Evolutionary conservation across 208 protist genomes (phyloP), one percentile per base, ranked within the genome.

Genomic region (Crithidia brevicula): DNA sequence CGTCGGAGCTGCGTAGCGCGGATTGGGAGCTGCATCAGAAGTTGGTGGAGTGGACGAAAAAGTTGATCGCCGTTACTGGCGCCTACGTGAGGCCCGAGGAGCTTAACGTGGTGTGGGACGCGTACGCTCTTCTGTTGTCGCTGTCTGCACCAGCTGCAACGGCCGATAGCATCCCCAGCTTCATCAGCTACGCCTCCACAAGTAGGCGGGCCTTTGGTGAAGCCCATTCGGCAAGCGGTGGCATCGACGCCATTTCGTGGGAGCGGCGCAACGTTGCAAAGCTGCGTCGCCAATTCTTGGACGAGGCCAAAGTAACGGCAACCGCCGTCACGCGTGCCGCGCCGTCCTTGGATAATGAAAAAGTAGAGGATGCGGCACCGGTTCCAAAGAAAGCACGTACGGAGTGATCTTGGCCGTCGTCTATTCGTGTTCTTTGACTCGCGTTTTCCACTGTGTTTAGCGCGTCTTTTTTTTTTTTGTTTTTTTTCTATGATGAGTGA

Each of bases 161-260:
- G 1, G 43, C 58, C n/a, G 25, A 9, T 0, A 42, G 11, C 3
- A 4, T 52, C 15, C 42, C 67, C 0, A 8, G 15, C 0, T 43
- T 74, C 8, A 13, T 74, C 22, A 40, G 67, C 40, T 74, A 74
- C 34, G 16, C 6, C 16, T 33, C 15, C n/a, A 8, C 67, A 7
- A 20, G 42, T 33, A 53, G 13, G 34, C 27, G 42, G 2, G 43
- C 58, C 9, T 52, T 63, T 40, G 58, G 58, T 15, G 6, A 11
- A 2, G 20, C 40, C 16, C 36, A 27, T 3, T 8, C 51, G 0
- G 18, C 43, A 5, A 30, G 16, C 28, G 67, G 67, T 18, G 67
- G 67, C 5, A 18, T 74, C 22, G 57, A 66, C 22, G 67, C 60
- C 11, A 22, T 74, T 6, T 60, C 27, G 1, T 74, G 67, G 67